Percentiles rank a stretch among this genome's conserved stretches.
Conservation (phyloP, 78 protist genomes). For the Dictyostelium brefeldianum region DNA sequence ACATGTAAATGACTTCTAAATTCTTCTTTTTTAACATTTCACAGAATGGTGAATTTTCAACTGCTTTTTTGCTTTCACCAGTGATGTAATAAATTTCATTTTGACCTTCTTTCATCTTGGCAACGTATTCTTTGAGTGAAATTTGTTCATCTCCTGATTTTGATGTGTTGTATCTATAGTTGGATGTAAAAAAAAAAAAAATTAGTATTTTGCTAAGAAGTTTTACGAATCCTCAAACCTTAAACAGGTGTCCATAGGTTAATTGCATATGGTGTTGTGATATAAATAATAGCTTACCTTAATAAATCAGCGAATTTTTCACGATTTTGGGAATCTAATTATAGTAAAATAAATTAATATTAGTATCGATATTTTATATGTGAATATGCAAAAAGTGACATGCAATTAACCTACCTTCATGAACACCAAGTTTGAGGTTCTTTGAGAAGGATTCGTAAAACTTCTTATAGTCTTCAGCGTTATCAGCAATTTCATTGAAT, state of each 20-base stretch:
- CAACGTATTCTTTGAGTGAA: constrained; percentile 98
- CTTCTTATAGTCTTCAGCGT: constrained; percentile 98
- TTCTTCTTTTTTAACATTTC: constrained; percentile 91
- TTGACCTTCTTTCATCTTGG: constrained; percentile 99
- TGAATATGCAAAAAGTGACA: too few species aligned
- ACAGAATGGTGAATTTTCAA: constrained; percentile 97
- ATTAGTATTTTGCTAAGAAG: too few species aligned
- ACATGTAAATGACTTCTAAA: constrained; percentile 98
- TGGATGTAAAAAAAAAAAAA: constrained; percentile 20
- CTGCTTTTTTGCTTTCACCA: constrained; percentile 95
- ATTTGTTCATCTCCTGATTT: constrained; percentile 96
- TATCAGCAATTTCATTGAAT: constrained; percentile 97
- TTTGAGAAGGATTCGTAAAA: constrained; percentile 98
- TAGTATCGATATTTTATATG: too few species aligned
- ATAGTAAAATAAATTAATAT: too few species aligned
- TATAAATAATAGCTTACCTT: too few species aligned
- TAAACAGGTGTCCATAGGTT: too few species aligned
- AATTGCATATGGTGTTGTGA: too few species aligned
- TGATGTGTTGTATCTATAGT: constrained; percentile 98
- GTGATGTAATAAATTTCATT: constrained; percentile 99
- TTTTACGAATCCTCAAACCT: too few species aligned
- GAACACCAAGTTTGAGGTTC: constrained; percentile 99
- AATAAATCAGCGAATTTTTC: constrained; percentile 96
- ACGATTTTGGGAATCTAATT: constrained; percentile 98
- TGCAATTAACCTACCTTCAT: too few species aligned